Conservation (phyloP, 306 rosid species). For the Comarum palustre region DNA sequence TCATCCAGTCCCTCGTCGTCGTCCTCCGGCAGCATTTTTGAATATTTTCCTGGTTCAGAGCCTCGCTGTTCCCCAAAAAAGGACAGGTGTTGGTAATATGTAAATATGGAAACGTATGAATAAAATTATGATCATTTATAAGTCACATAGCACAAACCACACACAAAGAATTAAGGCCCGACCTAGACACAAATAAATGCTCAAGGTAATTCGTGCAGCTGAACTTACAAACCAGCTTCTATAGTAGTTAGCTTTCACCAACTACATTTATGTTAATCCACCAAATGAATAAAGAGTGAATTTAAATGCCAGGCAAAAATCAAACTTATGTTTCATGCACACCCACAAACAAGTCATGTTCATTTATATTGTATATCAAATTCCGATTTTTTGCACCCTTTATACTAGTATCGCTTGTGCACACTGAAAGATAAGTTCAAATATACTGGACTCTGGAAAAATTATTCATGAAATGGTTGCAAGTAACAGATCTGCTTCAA, state of each 20-base stretch:
- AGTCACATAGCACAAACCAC: neutral
- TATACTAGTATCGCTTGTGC: neutral
- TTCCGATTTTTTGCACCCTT: neutral
- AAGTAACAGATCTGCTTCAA: neutral
- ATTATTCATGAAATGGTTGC: neutral
- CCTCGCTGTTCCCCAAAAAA: slow-evolving; percentile 37
- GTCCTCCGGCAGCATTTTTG: slow-evolving; percentile 40
- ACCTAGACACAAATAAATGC: neutral
- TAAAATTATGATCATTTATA: neutral
- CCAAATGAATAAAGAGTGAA: neutral
- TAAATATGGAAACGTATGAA: neutral
- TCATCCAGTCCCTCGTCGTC: slow-evolving; percentile 50
- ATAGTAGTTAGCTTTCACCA: too few relatives aligned
- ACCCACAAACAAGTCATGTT: neutral
- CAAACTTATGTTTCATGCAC: neutral
- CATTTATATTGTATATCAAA: neutral
- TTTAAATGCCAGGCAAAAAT: neutral
- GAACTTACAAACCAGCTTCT: neutral
- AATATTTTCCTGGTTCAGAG: slow-evolving; percentile 35
- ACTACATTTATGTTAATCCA: neutral
- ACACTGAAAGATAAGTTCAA: neutral
- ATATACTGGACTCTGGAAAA: neutral
- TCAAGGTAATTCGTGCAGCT: neutral
- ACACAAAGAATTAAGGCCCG: neutral
- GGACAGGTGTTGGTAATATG: slow-evolving; percentile 5